Conservation (phyloP, 345 rosid genomes). For the Bruguiera gymnorhiza region DNA sequence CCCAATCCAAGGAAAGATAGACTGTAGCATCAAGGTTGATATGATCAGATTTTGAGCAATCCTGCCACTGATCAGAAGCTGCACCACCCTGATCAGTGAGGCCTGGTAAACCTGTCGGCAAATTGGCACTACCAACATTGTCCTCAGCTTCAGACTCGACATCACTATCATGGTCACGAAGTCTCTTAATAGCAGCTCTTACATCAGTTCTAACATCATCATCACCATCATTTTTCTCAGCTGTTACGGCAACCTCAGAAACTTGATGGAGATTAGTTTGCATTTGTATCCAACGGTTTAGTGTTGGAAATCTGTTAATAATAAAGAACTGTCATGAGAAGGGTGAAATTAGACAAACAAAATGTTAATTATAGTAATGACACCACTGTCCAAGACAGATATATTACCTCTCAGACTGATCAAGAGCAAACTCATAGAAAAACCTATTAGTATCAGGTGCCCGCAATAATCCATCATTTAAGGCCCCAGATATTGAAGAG, state of each 20-base stretch:
- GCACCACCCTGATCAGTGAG: slow-evolving; percentile 41
- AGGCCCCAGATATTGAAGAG: slow-evolving; percentile 63
- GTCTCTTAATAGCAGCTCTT: slow-evolving; percentile 68
- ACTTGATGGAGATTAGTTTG: slow-evolving; percentile 95
- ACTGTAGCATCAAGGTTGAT: slow-evolving; percentile 55
- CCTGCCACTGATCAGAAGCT: slow-evolving; percentile 32
- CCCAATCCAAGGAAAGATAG: slow-evolving; percentile 92
- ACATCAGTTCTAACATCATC: slow-evolving; percentile 47
- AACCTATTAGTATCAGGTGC: slow-evolving; percentile 69
- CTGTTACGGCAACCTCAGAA: slow-evolving; percentile 80
- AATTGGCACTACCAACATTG: slow-evolving; percentile 32
- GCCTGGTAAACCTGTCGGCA: slow-evolving; percentile 42
- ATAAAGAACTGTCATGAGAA: slow-evolving; percentile 11
- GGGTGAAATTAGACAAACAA: slow-evolving; percentile 17
- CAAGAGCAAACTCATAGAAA: slow-evolving; percentile 96
- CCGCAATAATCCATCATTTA: slow-evolving; percentile 54
- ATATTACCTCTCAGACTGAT: slow-evolving; percentile 90
- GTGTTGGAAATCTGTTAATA: slow-evolving; percentile 72
- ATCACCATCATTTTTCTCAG: slow-evolving; percentile 50
- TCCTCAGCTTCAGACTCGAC: slow-evolving; percentile 78
- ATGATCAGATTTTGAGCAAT: slow-evolving; percentile 39
- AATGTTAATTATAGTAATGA: slow-evolving; percentile 4
- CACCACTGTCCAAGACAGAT: slow-evolving; percentile 9
- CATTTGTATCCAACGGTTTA: slow-evolving; percentile 98
- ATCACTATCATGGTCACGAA: slow-evolving; percentile 71